These are phyloP conservation scores for Kwoniella dendrophila DNA, from an alignment of 768 basidiomycete genomes.

Conservation along the genomic window DNA sequence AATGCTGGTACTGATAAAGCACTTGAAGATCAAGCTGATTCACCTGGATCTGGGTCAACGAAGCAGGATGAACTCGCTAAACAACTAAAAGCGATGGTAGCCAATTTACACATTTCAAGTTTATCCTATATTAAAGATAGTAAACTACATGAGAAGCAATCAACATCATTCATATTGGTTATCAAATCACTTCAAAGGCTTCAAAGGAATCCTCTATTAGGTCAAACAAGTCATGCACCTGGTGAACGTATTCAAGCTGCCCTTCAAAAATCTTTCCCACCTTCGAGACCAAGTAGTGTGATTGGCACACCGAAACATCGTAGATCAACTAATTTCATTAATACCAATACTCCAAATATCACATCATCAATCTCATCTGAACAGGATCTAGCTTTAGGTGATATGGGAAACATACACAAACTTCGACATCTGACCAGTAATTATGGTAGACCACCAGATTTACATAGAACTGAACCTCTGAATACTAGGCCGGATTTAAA, in stretches of 20 bases:
- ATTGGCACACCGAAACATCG: conserved; percentile 11
- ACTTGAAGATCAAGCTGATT: conserved; percentile 13
- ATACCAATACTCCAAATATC: conserved; percentile 3
- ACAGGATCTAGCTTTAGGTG: neutral
- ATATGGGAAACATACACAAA: neutral
- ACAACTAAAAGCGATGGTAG: conserved; percentile 13
- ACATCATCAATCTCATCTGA: conserved; percentile 8
- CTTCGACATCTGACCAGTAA: conserved; percentile 13
- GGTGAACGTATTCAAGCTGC: conserved; percentile 46
- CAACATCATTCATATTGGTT: conserved; percentile 13
- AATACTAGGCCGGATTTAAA: conserved; percentile 15
- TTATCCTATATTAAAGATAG: conserved; percentile 12
- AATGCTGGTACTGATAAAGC: neutral
- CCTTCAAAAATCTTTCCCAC: conserved; percentile 21
- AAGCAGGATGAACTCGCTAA: conserved; percentile 19
- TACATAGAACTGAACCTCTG: conserved; percentile 3
- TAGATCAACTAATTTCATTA: conserved; percentile 6
- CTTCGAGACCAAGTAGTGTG: conserved; percentile 10
- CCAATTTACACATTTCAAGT: conserved; percentile 18
- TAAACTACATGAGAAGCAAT: conserved; percentile 5
- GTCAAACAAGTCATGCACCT: conserved; percentile 40
- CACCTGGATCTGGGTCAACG: neutral
- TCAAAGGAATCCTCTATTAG: conserved; percentile 44
- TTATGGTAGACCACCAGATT: conserved; percentile 11
- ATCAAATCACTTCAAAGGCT: conserved; percentile 30